Evolutionary conservation across 441 rosid species (phyloP), one percentile per base, ranked within the genome.

Genomic region (Sinapis alba): DNA sequence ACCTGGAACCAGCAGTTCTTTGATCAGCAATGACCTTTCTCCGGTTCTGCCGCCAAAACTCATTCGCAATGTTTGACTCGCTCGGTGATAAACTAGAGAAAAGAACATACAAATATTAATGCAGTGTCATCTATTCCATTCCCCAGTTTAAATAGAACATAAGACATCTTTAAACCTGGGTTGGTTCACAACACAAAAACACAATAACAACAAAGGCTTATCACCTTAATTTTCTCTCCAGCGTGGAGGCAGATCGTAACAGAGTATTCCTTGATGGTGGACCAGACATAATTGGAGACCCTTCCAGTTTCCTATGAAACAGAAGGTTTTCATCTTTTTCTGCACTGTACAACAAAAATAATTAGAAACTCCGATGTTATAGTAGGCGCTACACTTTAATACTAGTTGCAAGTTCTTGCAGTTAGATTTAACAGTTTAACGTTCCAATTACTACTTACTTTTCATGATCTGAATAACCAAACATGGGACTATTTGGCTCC

Each of bases 1-100:
- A 94, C 99, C 99, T 96, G 78, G 97, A 91, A 89, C 95, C 86
- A 80, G 98, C 94, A 81, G 98, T 94, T 84, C 98, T 88, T 81
- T 92, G 98, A 77, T 96, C 98, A 38, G 97, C 98, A 84, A 96
- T 87, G 81, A 88, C 97, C 86, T 90, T 96, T 84, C 92, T 90
- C 87, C 96, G 87, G 86, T 91, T 89, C 81, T 98, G 97, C 65
- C 97, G 81, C 97, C 99, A 89, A 85, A 92, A 90, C 83, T 87
- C 83, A 65, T 87, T 84, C 28, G 97, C 93, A 66, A 96, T 89
- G 83, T 94, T 88, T 58, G 99, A 97, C 83, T 96, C 99, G 80
- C 98, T 96, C 79, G 92, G 97, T 57, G 99, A 96, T 72, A 85
- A 86, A 80, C 99, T 96, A 88, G 76, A 65, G 85, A 30, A 61